phyloP scores from a whole-genome alignment of 108 stramenopile species.

The Nannochloropsis granulata region DNA sequence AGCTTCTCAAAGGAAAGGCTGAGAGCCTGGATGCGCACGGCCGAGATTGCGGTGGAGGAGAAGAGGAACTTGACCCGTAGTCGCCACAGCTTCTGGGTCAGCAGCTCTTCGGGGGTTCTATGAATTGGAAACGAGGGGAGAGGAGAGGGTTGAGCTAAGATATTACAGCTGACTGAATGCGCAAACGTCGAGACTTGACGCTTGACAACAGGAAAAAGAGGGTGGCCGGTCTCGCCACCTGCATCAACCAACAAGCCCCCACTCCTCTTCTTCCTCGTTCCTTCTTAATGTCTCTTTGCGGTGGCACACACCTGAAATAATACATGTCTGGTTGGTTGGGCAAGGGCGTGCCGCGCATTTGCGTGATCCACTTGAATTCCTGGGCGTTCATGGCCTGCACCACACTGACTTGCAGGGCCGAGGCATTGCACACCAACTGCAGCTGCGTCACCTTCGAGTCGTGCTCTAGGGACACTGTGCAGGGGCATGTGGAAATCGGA shows the following conservation, averaged over 20 bases:
- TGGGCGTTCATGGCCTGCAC: not conserved
- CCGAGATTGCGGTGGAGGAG: not conserved
- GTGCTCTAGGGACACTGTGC: not conserved
- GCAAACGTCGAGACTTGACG: too few relatives aligned
- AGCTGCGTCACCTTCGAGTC: not conserved
- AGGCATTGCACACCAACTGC: not conserved
- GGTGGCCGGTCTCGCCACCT: too few relatives aligned
- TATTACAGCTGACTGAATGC: too few relatives aligned
- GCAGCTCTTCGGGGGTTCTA: not conserved
- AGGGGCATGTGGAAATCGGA: too few relatives aligned
- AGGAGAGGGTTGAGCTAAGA: too few relatives aligned
- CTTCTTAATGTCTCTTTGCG: too few relatives aligned
- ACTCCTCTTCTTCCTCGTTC: too few relatives aligned
- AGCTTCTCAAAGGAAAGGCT: not conserved
- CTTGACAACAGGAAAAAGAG: too few relatives aligned
- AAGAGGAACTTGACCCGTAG: not conserved
- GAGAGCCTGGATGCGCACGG: not conserved
- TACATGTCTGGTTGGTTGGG: not conserved
- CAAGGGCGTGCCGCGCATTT: not conserved
- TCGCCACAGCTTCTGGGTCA: not conserved
- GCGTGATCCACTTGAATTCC: not conserved
- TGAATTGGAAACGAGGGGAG: too few relatives aligned
- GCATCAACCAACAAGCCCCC: too few relatives aligned
- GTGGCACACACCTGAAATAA: not conserved
- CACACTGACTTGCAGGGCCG: not conserved